Conservation (phyloP, 768 basidiomycete genomes). For the Coprinellus micaceus region DNA sequence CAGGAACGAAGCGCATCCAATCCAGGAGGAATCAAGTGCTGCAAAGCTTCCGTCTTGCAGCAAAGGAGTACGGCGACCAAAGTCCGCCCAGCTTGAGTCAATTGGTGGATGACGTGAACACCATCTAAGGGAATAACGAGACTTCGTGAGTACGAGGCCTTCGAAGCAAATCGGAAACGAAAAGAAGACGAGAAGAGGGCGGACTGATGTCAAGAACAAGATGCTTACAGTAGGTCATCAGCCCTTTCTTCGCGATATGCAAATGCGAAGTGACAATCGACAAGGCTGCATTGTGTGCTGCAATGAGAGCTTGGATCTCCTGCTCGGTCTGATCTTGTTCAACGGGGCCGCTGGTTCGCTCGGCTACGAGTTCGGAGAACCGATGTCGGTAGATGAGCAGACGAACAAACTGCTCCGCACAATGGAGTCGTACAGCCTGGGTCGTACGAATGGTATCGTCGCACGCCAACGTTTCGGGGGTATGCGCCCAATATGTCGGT, state of each 20-base stretch:
- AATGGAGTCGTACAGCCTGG: slow-evolving; percentile 83
- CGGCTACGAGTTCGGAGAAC: slow-evolving; percentile 73
- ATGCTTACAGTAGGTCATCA: slow-evolving; percentile 91
- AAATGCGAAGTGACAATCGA: slow-evolving; percentile 81
- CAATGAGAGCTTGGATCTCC: slow-evolving; percentile 75
- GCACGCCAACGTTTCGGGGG: slow-evolving; percentile 73
- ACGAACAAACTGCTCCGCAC: slow-evolving; percentile 82
- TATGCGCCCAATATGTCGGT: slow-evolving; percentile 77
- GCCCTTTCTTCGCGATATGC: slow-evolving; percentile 78
- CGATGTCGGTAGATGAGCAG: slow-evolving; percentile 88
- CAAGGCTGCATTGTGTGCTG: slow-evolving; percentile 73
- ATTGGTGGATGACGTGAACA: slow-evolving; percentile 92
- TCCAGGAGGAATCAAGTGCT: slow-evolving; percentile 74
- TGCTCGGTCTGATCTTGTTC: slow-evolving; percentile 59
- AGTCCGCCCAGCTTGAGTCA: slow-evolving; percentile 90
- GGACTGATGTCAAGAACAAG: neutral
- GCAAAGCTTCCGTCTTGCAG: slow-evolving; percentile 76
- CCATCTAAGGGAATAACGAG: slow-evolving; percentile 53
- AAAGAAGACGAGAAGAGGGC: neutral
- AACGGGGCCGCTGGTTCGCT: slow-evolving; percentile 50
- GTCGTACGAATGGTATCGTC: slow-evolving; percentile 88
- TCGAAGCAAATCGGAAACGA: slow-evolving; percentile 1
- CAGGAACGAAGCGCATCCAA: slow-evolving; percentile 86
- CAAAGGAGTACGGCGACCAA: slow-evolving; percentile 84
- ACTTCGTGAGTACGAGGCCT: slow-evolving; percentile 13